Evolutionary conservation across 2,329 filamentous ascomycete genomes (phyloP).

Genomic region (Elsinoe perseae): DNA sequence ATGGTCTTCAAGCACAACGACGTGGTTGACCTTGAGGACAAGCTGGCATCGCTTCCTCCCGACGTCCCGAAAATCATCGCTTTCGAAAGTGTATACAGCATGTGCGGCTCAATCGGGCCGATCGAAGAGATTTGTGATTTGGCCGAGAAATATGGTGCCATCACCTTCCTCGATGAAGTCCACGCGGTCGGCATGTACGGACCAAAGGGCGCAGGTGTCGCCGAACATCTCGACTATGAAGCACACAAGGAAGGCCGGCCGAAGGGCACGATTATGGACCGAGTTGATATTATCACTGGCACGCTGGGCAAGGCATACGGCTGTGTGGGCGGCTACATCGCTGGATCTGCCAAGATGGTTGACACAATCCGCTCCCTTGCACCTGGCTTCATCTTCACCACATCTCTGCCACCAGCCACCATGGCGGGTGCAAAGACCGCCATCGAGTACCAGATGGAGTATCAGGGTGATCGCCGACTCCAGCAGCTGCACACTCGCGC

Average conservation of each 20-base stretch:
- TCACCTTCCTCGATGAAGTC: slow-evolving; percentile 97
- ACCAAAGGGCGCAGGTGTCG: slow-evolving; percentile 87
- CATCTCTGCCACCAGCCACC: slow-evolving; percentile 85
- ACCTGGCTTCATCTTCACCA: slow-evolving; percentile 98
- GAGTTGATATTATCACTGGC: slow-evolving; percentile 94
- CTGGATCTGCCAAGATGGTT: slow-evolving; percentile 75
- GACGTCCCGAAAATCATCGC: slow-evolving; percentile 95
- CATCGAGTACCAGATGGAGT: slow-evolving; percentile 85
- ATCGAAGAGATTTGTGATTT: slow-evolving; percentile 95
- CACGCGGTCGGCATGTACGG: slow-evolving; percentile 99
- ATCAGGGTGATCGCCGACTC: slow-evolving; percentile 77
- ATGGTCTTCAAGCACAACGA: slow-evolving; percentile 99
- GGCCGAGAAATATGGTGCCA: slow-evolving; percentile 92
- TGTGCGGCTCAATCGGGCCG: slow-evolving; percentile 95
- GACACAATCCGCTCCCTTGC: slow-evolving; percentile 91
- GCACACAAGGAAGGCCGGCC: slow-evolving; percentile 68
- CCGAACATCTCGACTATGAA: slow-evolving; percentile 93
- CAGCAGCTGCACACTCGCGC: slow-evolving; percentile 95
- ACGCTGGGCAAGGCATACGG: slow-evolving; percentile 97
- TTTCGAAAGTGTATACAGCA: slow-evolving; percentile 98
- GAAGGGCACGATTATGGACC: slow-evolving; percentile 82
- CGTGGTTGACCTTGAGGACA: slow-evolving; percentile 81
- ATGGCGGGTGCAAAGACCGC: slow-evolving; percentile 91
- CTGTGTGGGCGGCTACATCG: slow-evolving; percentile 96
- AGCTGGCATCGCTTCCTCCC: slow-evolving; percentile 77